Conservation (phyloP, 2,329 filamentous ascomycete genomes). For the Ambrosiella cleistominuta region DNA sequence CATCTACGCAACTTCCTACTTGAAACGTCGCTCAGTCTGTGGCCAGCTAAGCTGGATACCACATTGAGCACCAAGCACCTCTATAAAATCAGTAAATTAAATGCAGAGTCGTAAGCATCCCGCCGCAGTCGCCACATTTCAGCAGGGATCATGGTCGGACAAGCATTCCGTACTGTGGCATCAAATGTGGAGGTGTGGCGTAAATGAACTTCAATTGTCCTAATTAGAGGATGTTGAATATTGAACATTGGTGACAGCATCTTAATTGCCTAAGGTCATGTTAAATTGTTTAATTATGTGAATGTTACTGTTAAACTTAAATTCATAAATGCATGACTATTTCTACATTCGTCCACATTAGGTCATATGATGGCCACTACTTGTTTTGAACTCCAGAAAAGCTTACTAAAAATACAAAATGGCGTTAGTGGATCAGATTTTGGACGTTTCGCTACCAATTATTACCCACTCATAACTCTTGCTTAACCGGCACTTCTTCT, state of each 20-base stretch:
- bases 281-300: neutral
- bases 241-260: neutral
- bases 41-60: slow-evolving; percentile 1
- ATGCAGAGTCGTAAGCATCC: neutral
- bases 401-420: too few relatives aligned
- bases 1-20: neutral
- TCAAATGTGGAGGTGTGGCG: neutral
- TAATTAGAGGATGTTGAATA: neutral
- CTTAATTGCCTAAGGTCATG: neutral
- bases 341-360: too few relatives aligned
- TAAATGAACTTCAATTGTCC: neutral
- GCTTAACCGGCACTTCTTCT: neutral
- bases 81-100: slow-evolving; percentile 1
- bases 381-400: too few relatives aligned
- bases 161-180: neutral
- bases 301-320: too few relatives aligned
- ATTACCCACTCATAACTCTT: neutral
- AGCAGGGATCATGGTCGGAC: neutral
- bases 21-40: slow-evolving; percentile 1
- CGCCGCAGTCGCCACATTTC: neutral
- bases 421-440: neutral
- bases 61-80: neutral
- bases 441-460: neutral
- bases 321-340: too few relatives aligned
- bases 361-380: too few relatives aligned